Evolutionary conservation across 164 flowering plant genomes (phyloP).

Genomic region (Warburgia ugandensis): DNA sequence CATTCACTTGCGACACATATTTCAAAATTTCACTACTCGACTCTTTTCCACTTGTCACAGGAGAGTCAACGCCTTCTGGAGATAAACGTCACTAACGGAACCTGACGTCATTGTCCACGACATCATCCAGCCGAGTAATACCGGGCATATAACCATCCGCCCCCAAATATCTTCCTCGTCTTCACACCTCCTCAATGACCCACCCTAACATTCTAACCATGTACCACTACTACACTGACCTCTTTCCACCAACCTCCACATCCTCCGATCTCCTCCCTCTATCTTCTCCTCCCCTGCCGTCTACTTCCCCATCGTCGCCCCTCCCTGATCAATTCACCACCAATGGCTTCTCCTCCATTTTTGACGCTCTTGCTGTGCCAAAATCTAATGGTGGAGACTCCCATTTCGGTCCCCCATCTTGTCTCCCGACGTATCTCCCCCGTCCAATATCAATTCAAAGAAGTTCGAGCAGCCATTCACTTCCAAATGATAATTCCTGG

Average conservation of each 20-base stretch:
- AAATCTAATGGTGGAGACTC: no score
- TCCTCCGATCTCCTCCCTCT: slow-evolving; percentile 48
- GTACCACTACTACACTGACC: not conserved
- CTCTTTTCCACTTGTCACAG: no score
- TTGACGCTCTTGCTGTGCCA: no score
- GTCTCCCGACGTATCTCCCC: slow-evolving; percentile 22
- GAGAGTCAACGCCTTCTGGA: slow-evolving; percentile 10
- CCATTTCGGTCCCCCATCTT: slow-evolving; percentile 18
- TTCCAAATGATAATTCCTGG: slow-evolving; percentile 9
- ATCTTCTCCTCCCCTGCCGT: not conserved
- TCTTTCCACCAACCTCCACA: no score
- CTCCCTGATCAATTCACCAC: not conserved
- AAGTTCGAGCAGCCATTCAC: slow-evolving; percentile 61
- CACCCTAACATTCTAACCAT: not conserved
- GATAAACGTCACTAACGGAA: no score
- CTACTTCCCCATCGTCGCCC: not conserved
- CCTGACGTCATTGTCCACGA: slow-evolving; percentile 17
- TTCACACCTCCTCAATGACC: no score
- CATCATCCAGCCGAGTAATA: slow-evolving; percentile 5
- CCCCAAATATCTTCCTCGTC: no score
- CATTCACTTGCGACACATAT: no score
- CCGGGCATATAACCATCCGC: no score
- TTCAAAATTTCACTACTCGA: no score
- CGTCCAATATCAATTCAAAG: slow-evolving; percentile 38
- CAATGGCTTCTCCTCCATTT: slow-evolving; percentile 1